These are phyloP conservation scores for Acorus gramineus DNA, from an alignment of 106 monocot species.

Conservation along the genomic window DNA sequence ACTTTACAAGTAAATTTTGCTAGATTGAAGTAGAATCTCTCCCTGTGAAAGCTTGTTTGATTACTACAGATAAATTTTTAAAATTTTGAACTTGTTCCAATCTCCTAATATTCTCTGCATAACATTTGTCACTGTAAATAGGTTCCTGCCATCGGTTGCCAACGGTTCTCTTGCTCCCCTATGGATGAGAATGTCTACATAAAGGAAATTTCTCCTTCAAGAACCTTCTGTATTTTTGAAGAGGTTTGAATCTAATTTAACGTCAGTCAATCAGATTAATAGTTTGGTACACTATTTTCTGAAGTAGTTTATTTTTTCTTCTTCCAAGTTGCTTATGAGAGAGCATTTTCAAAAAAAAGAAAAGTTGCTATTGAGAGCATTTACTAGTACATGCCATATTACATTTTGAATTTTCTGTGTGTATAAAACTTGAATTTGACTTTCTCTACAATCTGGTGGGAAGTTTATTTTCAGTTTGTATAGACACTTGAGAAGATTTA, in stretches of 20 bases:
- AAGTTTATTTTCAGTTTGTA: no score
- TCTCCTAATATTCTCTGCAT: neutral
- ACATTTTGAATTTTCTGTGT: no score
- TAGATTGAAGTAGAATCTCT: no score
- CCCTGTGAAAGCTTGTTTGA: neutral
- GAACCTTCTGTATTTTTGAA: conserved; percentile 95
- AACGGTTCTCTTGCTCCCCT: conserved; percentile 65
- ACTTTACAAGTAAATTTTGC: no score
- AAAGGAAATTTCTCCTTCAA: conserved; percentile 66
- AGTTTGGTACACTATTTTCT: neutral
- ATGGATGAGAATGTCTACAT: conserved; percentile 39
- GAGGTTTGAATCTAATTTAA: conserved; percentile 35
- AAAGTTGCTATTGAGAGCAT: no score
- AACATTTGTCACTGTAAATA: conserved; percentile 3
- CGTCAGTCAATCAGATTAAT: neutral
- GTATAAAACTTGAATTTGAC: no score
- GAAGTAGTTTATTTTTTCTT: neutral
- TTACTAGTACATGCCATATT: no score
- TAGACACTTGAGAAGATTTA: no score
- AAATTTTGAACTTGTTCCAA: neutral
- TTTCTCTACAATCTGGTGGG: no score
- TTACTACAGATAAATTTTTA: neutral
- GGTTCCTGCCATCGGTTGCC: conserved; percentile 76
- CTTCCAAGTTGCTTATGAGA: neutral
- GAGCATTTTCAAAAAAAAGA: neutral